phyloP scores from a whole-genome alignment of 2,329 filamentous ascomycete genomes.

The Aspergillus texensis region DNA sequence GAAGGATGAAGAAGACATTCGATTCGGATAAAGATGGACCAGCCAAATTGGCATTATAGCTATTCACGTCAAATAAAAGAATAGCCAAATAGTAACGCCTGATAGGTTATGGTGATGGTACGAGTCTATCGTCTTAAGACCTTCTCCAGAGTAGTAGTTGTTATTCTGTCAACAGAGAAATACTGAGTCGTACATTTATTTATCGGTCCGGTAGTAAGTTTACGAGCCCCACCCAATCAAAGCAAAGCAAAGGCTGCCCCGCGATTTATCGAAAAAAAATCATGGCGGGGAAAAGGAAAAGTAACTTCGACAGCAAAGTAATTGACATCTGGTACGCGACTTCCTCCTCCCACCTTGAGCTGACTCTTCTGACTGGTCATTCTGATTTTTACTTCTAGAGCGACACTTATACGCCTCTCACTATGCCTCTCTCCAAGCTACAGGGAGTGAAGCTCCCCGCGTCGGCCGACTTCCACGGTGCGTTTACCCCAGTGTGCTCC shows the following conservation, averaged over 20 bases:
- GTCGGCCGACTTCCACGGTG: conserved; percentile 65
- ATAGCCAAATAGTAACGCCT: conserved; percentile 18
- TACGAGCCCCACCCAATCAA: conserved; percentile 15
- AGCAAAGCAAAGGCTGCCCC: conserved; percentile 13
- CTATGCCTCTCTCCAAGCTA: conserved; percentile 38
- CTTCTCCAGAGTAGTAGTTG: no score
- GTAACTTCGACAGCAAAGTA: conserved; percentile 1
- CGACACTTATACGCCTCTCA: conserved; percentile 7
- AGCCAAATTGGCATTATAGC: no score
- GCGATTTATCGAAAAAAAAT: conserved; percentile 20
- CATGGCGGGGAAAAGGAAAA: conserved; percentile 30
- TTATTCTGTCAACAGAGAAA: no score
- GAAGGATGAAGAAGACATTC: no score
- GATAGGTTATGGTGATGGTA: background rate
- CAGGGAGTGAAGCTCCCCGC: conserved; percentile 58
- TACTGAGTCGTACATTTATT: background rate
- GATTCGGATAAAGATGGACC: no score
- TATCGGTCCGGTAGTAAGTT: background rate
- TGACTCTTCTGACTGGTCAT: background rate
- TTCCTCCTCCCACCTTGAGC: background rate
- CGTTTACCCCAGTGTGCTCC: conserved; percentile 11
- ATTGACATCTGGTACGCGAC: background rate
- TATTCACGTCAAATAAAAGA: no score
- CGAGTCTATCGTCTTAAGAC: no score
- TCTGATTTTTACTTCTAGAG: background rate